These are phyloP conservation scores for Protea cynaroides DNA, from an alignment of 164 flowering plant genomes.

Conservation along the genomic window DNA sequence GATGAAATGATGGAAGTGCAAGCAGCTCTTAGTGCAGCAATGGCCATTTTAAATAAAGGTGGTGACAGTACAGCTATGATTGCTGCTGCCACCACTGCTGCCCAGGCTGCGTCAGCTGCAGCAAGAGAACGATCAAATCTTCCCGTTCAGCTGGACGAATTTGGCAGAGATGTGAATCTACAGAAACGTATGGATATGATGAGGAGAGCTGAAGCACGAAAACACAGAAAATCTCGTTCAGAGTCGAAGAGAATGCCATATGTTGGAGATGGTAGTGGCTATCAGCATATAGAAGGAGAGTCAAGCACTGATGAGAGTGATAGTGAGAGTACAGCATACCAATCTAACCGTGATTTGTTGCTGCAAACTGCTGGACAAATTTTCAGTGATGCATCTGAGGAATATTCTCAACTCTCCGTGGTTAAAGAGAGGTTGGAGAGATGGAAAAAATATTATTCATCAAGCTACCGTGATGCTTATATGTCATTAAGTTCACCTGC, in stretches of 20 bases:
- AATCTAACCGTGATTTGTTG: slow-evolving; percentile 47
- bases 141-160: slow-evolving; percentile 76
- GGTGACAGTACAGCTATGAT: slow-evolving; percentile 36
- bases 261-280: slow-evolving; percentile 33
- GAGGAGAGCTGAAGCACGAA: slow-evolving; percentile 68
- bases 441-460: slow-evolving; percentile 66
- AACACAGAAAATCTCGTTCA: slow-evolving; percentile 43
- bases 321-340: slow-evolving; percentile 62
- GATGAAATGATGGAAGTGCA: slow-evolving; percentile 91
- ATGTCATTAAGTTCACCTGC: slow-evolving; percentile 72
- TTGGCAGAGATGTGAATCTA: slow-evolving; percentile 79
- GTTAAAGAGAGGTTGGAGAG: slow-evolving; percentile 68
- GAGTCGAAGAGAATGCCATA: slow-evolving; percentile 53
- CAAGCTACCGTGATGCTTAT: slow-evolving; percentile 82
- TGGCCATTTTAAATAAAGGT: slow-evolving; percentile 46
- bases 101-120: slow-evolving; percentile 55
- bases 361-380: slow-evolving; percentile 69
- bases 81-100: slow-evolving; percentile 57
- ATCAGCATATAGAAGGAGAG: slow-evolving; percentile 77
- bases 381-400: slow-evolving; percentile 83
- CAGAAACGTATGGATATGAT: slow-evolving; percentile 73
- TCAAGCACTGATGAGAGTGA: slow-evolving; percentile 98
- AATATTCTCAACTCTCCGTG: slow-evolving; percentile 61
- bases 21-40: slow-evolving; percentile 71
- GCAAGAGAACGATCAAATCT: slow-evolving; percentile 42